Base-by-base conservation (phyloP, 805 yeast genomes). In the Candida xiaguanensis region DNA sequence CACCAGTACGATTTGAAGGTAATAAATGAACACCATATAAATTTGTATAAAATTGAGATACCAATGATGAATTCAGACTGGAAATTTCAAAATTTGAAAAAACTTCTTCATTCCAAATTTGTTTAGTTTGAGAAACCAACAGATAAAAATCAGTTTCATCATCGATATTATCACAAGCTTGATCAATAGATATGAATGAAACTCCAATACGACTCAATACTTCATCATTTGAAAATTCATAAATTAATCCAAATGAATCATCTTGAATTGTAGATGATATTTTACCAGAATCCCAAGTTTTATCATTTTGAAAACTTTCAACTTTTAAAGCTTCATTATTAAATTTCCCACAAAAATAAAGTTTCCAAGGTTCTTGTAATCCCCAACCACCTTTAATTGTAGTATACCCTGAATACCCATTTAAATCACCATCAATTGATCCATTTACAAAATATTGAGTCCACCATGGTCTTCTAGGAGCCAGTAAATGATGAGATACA, bases 1-100 rank as follows among this genome's bases (percentile, higher is more conserved):
- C 66, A 6, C 64, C 66, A 0, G 65, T 59, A 38, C 55, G 49
- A 39, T 61, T 56, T 16, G 62, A 47, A 2, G 67, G 66, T 39
- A 59, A 36, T 18, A 61, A 45, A 42, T 55, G 60, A 18, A 56
- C 32, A 2, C 64, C 61, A 34, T 62, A 62, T 30, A 62, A 47
- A 5, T 58, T 43, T 8, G 56, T 49, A 40, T 55, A 58, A 16
- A 59, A 35, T 37, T 39, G 34, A 5, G 31, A 13, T 11, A 45
- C 36, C 8, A 47, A 30, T 24, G 52, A 44, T 6, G 26, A 26
- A 26, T 52, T 47, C 37, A 14, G 40, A 33, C 3, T n/a, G n/a
- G 43, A 11, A 12, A 53, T 38, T 25, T 46, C 40, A 12, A 61
- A 47, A 39, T 55, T 56, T 18, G 49, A 42, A 26, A 61, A 53